Evolutionary conservation across 495 filamentous ascomycete species (phyloP), one percentile per base, ranked within the genome.

Genomic region (Trichodelitschia bisporula): DNA sequence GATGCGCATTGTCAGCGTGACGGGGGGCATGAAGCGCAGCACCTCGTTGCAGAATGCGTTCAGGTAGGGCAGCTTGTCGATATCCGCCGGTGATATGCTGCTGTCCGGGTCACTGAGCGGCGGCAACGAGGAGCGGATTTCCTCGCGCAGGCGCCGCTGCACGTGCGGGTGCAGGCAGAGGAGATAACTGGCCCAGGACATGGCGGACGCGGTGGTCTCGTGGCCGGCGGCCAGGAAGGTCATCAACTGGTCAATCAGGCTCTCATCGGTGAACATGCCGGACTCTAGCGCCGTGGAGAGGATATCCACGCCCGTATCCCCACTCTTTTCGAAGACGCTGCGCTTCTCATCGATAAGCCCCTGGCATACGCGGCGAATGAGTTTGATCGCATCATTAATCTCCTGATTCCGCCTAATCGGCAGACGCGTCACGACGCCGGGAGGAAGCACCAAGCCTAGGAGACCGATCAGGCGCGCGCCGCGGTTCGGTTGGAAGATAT

Each of bases 161-260:
- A 63, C 46, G 3, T 60, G 52, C 0, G 59, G 64, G 39, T 73
- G 51, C 33, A 63, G 56, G 53, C 58, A 66, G 15, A 73, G 48
- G 0, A 59, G 49, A 35, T 69, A 69, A 12, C 64, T 39, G 4
- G 63, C 57, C 69, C 69, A 75, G 29, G 57, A 57, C 37, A 73
- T 48, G 8, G 66, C 57, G 3, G 62, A 51, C 1, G 69, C 55
- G 4, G 69, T 73, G 4, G 69, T 75, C 55, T 90, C 84, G 46
- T 93, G 84, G 12, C 84, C 84, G 0, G 84, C 83, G 0, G 72
- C 75, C 2, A 92, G 67, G 56, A 93, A 92, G 2, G 83, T 93
- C 80, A 92, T 90, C 46, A 86, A 62, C 45, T 93, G 83, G 45
- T 92, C 77, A 24, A 78, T 58, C 15, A 92, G 68, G 31, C 77